Base-by-base conservation (phyloP, 371 early-diverging fungal genomes). In the Zychaea mexicana region DNA sequence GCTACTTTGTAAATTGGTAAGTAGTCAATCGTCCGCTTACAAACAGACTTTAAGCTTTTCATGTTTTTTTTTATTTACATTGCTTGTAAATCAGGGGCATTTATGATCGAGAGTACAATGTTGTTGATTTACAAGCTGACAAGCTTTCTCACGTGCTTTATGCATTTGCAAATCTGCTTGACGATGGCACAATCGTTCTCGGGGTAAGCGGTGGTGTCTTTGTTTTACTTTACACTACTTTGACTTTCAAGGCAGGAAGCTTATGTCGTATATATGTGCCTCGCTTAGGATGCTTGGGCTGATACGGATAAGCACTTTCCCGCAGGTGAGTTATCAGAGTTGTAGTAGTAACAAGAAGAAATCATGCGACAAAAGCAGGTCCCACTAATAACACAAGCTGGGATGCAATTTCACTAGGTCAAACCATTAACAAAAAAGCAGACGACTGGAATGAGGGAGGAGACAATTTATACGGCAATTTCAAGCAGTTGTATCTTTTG, bases 111-210 rank as follows among this genome's bases (percentile, higher is more conserved):
- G 72, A 79, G 42, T 87, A 83, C 62, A 74, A 78, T 60, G 88
- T 89, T 12, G 63, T 78, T 22, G 85, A 90, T 62, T 64, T 93
- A 15, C 38, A 75, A 12, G 83, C 78, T 28, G 76, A 81, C 22
- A 83, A 88, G 61, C 68, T 93, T 55, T 89, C 91, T 24, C 92
- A 93, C 60, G 58, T 97, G 56, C 90, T 93, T 69, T 96, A 96
- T 73, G 94, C 92, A 24, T 96, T 96, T 83, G 92, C 92, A 46
- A 92, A 94, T 73, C 78, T 94, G 22, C 73, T 84, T 39, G 77
- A 72, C 4, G 81, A 89, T 65, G 87, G 91, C 53, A 74, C 74
- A 1, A 83, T 90, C 13, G 70, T 86, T 21, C 76, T 89, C 5
- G 84, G 89, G 70, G 86, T 84, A 69, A 59, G 30, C 22, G 39